A percentile compares a stretch with the other conserved stretches of the same genome.
These are phyloP conservation scores for Dactylonectria macrodidyma DNA, from an alignment of 2,329 filamentous ascomycete genomes.

Conservation along the genomic window DNA sequence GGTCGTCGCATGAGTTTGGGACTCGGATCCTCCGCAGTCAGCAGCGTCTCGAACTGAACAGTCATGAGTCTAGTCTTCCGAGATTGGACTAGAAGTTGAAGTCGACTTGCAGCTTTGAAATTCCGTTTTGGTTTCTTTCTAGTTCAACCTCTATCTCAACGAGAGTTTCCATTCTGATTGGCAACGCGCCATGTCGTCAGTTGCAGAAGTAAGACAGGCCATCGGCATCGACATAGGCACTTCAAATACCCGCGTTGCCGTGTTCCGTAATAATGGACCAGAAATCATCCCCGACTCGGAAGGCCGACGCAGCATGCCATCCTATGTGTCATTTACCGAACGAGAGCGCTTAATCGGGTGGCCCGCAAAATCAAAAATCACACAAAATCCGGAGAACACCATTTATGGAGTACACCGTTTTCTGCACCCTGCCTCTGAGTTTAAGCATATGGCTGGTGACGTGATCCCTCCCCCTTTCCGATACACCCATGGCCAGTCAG, in stretches of 20 bases:
- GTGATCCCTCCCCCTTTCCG: neutral
- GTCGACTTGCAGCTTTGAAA: too few species aligned
- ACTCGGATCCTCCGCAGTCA: neutral
- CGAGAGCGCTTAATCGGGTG: neutral
- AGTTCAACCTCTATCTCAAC: too few species aligned
- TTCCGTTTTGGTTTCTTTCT: too few species aligned
- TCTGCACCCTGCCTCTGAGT: neutral
- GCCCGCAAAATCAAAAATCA: neutral
- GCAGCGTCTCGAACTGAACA: neutral
- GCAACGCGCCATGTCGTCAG: neutral
- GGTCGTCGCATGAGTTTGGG: neutral
- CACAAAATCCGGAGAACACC: neutral
- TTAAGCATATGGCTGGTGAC: neutral
- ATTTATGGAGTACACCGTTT: neutral
- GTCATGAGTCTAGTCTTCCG: neutral
- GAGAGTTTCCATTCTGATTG: too few species aligned
- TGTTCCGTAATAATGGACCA: conserved; percentile 13
- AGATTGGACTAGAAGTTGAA: too few species aligned
- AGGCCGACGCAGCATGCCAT: neutral
- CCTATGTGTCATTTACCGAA: conserved; percentile 6
- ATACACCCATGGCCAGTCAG: neutral
- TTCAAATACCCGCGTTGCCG: conserved; percentile 14
- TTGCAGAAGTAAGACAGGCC: neutral
- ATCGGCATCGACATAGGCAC: conserved; percentile 22
- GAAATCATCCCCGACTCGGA: conserved; percentile 23